phyloP scores from a whole-genome alignment of 2,329 filamentous ascomycete genomes.

The Coniochaeta hoffmannii region DNA sequence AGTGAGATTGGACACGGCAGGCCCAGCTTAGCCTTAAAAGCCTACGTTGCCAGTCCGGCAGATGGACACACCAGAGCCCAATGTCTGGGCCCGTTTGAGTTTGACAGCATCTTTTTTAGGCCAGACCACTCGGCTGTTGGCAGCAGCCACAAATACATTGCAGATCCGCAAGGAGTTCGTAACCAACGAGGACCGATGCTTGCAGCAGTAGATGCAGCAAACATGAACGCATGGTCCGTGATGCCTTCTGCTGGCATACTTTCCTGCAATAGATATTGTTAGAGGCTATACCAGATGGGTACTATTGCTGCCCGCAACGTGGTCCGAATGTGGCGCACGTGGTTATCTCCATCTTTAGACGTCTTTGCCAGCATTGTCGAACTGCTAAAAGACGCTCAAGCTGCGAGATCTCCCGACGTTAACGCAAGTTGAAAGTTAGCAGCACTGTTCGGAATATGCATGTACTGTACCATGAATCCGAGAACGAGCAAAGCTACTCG shows the following conservation, averaged over 20 bases:
- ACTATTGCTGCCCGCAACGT: background rate
- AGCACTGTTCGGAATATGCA: no score
- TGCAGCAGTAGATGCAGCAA: background rate
- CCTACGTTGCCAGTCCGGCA: background rate
- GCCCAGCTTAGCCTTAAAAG: background rate
- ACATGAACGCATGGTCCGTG: background rate
- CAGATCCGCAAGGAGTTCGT: background rate
- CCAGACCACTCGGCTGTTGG: background rate
- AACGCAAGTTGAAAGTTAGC: no score
- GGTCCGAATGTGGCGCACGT: background rate
- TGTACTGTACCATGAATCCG: no score
- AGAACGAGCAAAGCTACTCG: no score
- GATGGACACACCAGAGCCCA: background rate
- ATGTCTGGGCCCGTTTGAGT: background rate
- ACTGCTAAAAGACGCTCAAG: no score
- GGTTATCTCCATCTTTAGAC: background rate
- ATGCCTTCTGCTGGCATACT: background rate
- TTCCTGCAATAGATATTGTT: background rate
- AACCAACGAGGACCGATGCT: background rate
- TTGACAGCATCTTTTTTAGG: background rate
- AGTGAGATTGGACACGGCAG: background rate
- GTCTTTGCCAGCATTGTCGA: no score
- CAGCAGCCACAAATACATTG: background rate
- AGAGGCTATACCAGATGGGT: background rate
- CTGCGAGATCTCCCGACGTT: no score